These are phyloP conservation scores for Schizosaccharomyces octosporus DNA, from an alignment of 805 yeast species.

Conservation along the genomic window DNA sequence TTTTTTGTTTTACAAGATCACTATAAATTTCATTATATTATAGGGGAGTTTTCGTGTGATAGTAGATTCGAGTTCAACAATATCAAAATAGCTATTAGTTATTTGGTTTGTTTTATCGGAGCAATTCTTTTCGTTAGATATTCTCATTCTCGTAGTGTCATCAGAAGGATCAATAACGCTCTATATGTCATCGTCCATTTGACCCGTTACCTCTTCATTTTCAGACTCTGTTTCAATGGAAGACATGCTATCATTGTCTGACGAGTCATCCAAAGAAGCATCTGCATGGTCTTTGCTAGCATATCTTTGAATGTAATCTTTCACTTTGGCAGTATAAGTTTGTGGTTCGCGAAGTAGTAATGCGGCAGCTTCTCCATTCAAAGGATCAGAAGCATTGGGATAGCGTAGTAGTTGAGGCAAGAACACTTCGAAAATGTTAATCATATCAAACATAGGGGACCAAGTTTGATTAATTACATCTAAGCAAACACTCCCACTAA, in stretches of 20 bases:
- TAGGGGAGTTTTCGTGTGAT: too few relatives aligned
- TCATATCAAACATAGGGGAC: slow-evolving; percentile 90
- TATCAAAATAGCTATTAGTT: too few relatives aligned
- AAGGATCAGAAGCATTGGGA: slow-evolving; percentile 85
- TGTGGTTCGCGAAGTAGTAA: slow-evolving; percentile 44
- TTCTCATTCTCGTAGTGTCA: neutral
- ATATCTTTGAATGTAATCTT: slow-evolving; percentile 7
- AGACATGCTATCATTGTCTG: neutral
- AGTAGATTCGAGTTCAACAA: too few relatives aligned
- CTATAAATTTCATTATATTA: too few relatives aligned
- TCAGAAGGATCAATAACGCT: neutral
- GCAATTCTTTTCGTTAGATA: too few relatives aligned
- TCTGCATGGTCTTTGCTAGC: neutral
- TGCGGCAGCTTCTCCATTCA: slow-evolving; percentile 72
- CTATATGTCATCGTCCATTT: neutral
- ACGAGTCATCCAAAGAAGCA: neutral
- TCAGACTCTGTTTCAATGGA: neutral
- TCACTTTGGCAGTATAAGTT: slow-evolving; percentile 43
- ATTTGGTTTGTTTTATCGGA: too few relatives aligned
- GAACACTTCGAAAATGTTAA: slow-evolving; percentile 77
- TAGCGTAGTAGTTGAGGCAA: slow-evolving; percentile 75
- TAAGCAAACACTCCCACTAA: slow-evolving; percentile 70
- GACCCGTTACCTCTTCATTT: neutral
- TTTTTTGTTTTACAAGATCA: too few relatives aligned
- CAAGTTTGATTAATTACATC: slow-evolving; percentile 94